Base-by-base conservation (phyloP, 1,284 basidiomycete species). In the Xerocomus minutiporus region DNA sequence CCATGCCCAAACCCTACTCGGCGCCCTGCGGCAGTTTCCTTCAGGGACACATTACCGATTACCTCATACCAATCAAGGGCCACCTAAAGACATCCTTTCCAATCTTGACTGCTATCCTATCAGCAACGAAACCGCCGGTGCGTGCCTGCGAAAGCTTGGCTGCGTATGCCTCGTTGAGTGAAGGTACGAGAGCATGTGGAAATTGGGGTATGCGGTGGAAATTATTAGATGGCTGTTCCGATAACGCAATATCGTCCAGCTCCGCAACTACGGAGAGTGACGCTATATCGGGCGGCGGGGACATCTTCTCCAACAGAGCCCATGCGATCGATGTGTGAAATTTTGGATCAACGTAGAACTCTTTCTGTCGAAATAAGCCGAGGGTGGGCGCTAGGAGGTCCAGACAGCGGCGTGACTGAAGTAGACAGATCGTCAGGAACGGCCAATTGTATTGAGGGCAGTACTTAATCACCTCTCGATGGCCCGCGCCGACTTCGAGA, bases 301-400 rank as follows among this genome's bases (percentile, higher is more conserved):
- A 46, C 31, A 51, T 42, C 54, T 56, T 55, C 34, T 70, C 66
- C 48, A 85, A 76, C 49, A 91, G 73, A 9, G 84, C 82, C 90
- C 91, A 93, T 8, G 81, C 89, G 50, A 93, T 79, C 1, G 90
- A 92, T 11, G 83, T 79, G 62, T 93, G 91, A 62, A 91, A 93
- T 31, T 82, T 79, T 15, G 91, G 88, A 39, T 79, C 71, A 23
- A 71, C 61, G 65, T 93, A 93, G 68, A 86, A 93, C 50, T 79
- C 77, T 60, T 82, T 81, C 57, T 92, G 88, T 36, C 82, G 81
- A 32, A 90, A 73, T 7, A 68, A 61, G 12, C 70, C 71, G 38
- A 92, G 69, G 2, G 73, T 71, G 2, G 84, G 81, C 2, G 74
- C 71, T 39, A 91, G 66, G 13, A 73, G 69, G 44, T 79, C 71